Evolutionary conservation across 257 asterid genomes (phyloP).

Genomic region (Petrea volubilis): DNA sequence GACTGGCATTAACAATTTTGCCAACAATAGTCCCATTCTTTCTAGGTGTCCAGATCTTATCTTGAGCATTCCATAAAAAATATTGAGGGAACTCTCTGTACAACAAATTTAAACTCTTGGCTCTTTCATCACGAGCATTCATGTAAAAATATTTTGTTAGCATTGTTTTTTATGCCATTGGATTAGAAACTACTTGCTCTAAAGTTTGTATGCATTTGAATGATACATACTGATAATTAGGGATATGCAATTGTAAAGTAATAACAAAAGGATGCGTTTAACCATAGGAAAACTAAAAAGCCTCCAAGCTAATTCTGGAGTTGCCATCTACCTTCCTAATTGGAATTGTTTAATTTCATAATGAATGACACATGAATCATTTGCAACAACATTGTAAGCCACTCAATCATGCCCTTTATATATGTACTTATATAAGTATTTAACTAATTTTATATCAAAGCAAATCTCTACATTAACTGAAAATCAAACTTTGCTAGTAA

Average conservation of each 20-base stretch:
- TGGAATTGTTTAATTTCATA: not conserved
- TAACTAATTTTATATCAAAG: not conserved
- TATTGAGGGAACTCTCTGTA: no score
- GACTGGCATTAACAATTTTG: no score
- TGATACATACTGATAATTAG: no score
- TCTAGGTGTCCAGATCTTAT: not conserved
- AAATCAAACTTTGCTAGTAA: no score
- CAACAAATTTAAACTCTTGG: not conserved
- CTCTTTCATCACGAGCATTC: not conserved
- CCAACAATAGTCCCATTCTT: not conserved
- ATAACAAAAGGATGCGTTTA: not conserved
- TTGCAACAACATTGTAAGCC: no score
- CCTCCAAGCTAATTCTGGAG: not conserved
- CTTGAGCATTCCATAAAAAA: not conserved
- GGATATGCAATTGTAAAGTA: no score
- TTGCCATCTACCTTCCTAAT: not conserved
- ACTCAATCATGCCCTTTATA: not conserved
- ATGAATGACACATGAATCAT: not conserved
- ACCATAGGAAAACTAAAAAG: not conserved
- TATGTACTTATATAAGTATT: not conserved
- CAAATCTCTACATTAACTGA: not conserved
- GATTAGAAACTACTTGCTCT: no score
- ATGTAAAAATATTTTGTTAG: not conserved
- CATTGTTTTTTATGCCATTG: not conserved
- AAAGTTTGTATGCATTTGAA: not conserved